Evolutionary conservation across 2,329 filamentous ascomycete genomes (phyloP).

Genomic region (Cordyceps cateniannulata): DNA sequence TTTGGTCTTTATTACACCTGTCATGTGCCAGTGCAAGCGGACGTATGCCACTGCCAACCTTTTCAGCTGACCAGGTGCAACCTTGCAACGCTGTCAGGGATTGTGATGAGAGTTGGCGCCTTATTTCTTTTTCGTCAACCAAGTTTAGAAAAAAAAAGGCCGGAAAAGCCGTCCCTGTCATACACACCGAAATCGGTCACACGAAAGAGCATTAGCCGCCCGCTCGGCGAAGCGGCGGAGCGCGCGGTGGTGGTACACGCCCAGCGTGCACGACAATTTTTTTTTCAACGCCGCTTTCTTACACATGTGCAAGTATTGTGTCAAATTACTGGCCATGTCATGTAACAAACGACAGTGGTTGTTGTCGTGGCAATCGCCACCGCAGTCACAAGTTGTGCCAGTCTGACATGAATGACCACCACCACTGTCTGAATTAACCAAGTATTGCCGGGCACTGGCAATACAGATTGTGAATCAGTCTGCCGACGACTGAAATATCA

Average conservation of each 20-base stretch:
- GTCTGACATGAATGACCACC: too few species aligned
- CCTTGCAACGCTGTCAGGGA: background rate
- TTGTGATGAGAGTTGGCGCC: background rate
- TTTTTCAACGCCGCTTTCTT: background rate
- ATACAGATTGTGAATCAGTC: too few species aligned
- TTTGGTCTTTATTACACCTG: background rate
- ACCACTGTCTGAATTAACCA: too few species aligned
- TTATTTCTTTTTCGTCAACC: too few species aligned
- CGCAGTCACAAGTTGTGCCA: background rate
- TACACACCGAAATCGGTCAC: background rate
- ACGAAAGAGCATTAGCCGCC: background rate
- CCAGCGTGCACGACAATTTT: background rate
- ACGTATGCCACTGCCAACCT: background rate
- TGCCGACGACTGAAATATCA: too few species aligned
- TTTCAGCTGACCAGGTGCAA: slow-evolving; percentile 3
- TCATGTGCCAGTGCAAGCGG: background rate
- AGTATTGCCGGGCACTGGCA: too few species aligned
- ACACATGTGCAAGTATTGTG: background rate
- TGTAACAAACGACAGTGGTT: background rate
- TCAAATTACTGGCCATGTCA: background rate
- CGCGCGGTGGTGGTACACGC: background rate
- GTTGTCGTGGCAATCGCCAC: background rate
- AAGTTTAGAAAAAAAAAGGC: background rate
- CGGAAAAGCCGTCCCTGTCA: background rate
- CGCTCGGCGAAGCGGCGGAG: background rate